These are phyloP conservation scores for Serendipita sp. DNA, from an alignment of 768 basidiomycete genomes.

Conservation along the genomic window DNA sequence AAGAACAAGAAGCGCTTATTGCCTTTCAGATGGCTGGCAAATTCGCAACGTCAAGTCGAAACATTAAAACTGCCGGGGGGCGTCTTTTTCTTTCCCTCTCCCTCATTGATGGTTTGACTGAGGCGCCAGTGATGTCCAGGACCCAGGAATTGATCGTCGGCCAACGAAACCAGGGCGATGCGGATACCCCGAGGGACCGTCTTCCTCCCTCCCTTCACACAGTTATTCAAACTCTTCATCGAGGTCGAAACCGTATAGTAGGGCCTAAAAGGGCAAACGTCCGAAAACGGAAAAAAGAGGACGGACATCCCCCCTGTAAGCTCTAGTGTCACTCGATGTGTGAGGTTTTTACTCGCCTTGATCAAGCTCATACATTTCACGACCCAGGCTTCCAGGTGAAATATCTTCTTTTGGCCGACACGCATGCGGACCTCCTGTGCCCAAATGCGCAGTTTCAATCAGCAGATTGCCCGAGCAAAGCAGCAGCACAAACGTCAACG, in stretches of 20 bases:
- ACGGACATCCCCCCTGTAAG: neutral
- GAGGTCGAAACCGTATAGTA: neutral
- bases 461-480: neutral
- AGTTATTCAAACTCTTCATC: neutral
- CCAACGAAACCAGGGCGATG: too few relatives aligned
- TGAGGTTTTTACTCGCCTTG: slow-evolving; percentile 54
- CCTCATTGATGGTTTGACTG: too few relatives aligned
- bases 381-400: slow-evolving; percentile 94
- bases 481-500: neutral
- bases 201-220: neutral
- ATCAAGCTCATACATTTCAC: slow-evolving; percentile 89
- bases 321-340: too few relatives aligned
- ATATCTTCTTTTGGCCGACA: slow-evolving; percentile 85
- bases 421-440: slow-evolving; percentile 87
- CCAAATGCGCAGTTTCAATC: neutral
- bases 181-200: too few relatives aligned
- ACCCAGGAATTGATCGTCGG: too few relatives aligned
- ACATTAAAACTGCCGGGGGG: neutral
- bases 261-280: neutral
- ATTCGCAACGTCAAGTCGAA: too few relatives aligned
- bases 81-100: neutral
- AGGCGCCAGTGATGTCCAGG: too few relatives aligned
- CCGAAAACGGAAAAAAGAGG: neutral
- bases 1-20: neutral
- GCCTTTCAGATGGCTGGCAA: too few relatives aligned